Base-by-base conservation (phyloP, 495 filamentous ascomycete species). In the Penicillium salamii region DNA sequence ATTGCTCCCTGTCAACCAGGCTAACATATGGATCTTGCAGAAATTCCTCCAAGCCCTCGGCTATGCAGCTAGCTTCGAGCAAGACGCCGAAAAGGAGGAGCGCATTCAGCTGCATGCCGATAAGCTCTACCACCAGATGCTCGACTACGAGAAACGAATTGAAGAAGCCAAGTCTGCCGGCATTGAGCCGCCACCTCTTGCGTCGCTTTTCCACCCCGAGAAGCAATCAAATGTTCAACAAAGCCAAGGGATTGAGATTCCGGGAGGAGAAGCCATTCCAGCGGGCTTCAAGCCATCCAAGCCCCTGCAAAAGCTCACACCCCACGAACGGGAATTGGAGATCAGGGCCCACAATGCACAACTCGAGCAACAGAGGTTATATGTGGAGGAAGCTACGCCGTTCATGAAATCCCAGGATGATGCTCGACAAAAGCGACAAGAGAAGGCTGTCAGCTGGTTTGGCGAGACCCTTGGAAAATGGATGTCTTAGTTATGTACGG, bases 31-130 rank as follows among this genome's bases (percentile, higher is more conserved):
- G 18, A n/a, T 50, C n/a, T n/a, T n/a, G n/a, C n/a, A 91, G 81
- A 85, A 90, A 70, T 89, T 97, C 53, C 70, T 98, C 31, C 89
- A 90, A 65, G 89, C 90, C 8, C 70, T 98, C 23, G 93, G 93
- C n/a, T 98, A 96, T 65, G 76, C 95, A 53, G 78, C 80, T 0
- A 77, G 76, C 31, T 75, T 79, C 52, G 73, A 84, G 12, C 78
- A 83, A n/a, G 73, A 81, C 29, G 55, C 63, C 12, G 85, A 86
- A 36, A 78, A 85, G 42, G 88, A 95, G 55, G 93, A 97, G 71
- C 74, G 81, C 46, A 95, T 98, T 51, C 93, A 98, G 70, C 88
- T 98, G 87, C 90, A 95, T 67, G 91, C 90, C 42, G 90, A 97
- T 68, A 83, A 78, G 45, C 75, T 97, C 26, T 97, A 91, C 64